These are phyloP conservation scores for Xylaria cubensis DNA, from an alignment of 495 filamentous ascomycete genomes.

Conservation along the genomic window DNA sequence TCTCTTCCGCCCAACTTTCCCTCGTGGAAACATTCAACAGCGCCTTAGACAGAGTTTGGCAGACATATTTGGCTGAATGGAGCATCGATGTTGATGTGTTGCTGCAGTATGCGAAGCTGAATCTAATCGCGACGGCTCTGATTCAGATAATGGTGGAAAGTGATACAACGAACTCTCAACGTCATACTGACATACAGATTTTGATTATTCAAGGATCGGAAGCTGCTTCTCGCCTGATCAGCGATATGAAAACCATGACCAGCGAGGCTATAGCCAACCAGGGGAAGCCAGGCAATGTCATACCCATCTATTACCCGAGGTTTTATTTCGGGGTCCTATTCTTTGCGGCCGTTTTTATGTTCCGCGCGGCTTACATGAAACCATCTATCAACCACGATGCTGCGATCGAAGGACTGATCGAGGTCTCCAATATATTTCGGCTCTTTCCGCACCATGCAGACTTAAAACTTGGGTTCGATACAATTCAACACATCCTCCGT, in stretches of 20 bases:
- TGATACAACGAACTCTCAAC: not conserved
- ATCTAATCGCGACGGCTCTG: slow-evolving; percentile 9
- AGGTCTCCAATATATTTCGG: slow-evolving; percentile 2
- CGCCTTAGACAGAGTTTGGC: slow-evolving; percentile 7
- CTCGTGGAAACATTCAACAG: slow-evolving; percentile 16
- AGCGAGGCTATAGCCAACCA: not conserved
- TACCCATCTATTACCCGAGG: slow-evolving; percentile 10
- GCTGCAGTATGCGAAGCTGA: slow-evolving; percentile 17
- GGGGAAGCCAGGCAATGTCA: not conserved
- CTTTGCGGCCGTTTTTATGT: slow-evolving; percentile 19
- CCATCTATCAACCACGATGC: not conserved
- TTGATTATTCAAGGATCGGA: slow-evolving; percentile 10
- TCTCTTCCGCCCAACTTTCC: slow-evolving; percentile 7
- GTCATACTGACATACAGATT: not conserved
- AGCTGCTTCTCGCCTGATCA: slow-evolving; percentile 4
- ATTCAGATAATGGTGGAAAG: slow-evolving; percentile 3
- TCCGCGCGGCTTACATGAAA: slow-evolving; percentile 4
- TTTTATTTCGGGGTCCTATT: slow-evolving; percentile 15
- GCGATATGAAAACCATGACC: slow-evolving; percentile 7
- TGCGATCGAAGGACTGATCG: not conserved
- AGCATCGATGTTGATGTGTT: slow-evolving; percentile 8
- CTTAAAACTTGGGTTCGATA: not conserved
- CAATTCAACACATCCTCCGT: slow-evolving; percentile 12
- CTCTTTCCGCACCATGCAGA: slow-evolving; percentile 10
- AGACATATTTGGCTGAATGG: slow-evolving; percentile 15